Evolutionary conservation across 2,329 filamentous ascomycete genomes (phyloP), one percentile per base, ranked within the genome.

Genomic region (Fusarium beomiforme): DNA sequence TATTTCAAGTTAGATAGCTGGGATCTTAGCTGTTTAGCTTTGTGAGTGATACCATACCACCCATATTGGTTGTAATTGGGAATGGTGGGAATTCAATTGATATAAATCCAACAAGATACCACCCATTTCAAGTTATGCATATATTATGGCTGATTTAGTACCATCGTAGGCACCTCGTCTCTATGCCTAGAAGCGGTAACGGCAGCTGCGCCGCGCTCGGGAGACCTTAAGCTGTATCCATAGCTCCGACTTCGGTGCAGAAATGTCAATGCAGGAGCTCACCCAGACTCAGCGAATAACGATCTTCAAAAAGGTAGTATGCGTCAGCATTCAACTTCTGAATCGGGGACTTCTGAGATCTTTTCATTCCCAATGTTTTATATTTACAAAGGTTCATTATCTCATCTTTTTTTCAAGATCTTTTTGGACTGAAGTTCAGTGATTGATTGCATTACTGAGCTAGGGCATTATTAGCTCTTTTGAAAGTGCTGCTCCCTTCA

Each of bases 1-100:
- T 68, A 60, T 60, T 70, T 62, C 43, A 51, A 69, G 64, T 66
- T 72, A 76, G 71, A 69, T 76, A 75, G 64, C 65, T 59, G 47
- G 31, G 21, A 31, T 26, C 24, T 70, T 72, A 74, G 73, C 53
- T 67, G 59, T 44, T 47, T 73, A 70, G 73, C 71, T 67, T 56
- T 70, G 69, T 64, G 69, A 70, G 71, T 67, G 71, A 75, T 75
- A 75, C 73, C 73, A 75, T 61, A 24, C 54, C 31, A n/a, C 53
- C 31, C 21, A 65, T 64, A 56, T 65, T 58, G 63, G 64, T 64
- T 74, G 71, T 74, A 71, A 67, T 72, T 59, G 53, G 56, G 41
- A 37, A 50, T 17, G 50, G 50, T 49, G 29, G 46, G 64, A 58
- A 66, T 58, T 54, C 53, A 71, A 72, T 44, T 64, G 59, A 65